phyloP scores from a whole-genome alignment of 495 filamentous ascomycete genomes.

The Aspergillus nidulans region DNA sequence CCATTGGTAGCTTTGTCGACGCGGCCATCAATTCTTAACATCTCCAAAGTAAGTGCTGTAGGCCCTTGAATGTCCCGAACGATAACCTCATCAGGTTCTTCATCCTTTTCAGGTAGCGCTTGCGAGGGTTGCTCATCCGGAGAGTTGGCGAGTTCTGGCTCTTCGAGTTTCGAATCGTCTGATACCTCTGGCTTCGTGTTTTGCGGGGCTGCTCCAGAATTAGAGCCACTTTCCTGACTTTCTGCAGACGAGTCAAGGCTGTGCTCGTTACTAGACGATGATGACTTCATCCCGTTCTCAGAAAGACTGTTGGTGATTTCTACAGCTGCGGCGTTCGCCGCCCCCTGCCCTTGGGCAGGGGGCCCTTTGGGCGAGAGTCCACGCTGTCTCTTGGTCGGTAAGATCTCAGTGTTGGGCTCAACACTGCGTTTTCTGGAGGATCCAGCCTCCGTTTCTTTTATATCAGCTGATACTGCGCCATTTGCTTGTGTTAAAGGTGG shows the following conservation, averaged over 20 bases:
- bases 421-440: conserved; percentile 15
- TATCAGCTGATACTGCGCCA: background rate
- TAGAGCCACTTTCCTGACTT: background rate
- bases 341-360: background rate
- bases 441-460: background rate
- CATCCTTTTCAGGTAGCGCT: background rate
- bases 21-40: conserved; percentile 43
- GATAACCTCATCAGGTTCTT: conserved; percentile 24
- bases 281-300: background rate
- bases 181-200: background rate
- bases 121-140: background rate
- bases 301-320: background rate
- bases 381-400: conserved; percentile 3
- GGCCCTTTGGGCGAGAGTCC: conserved; percentile 1
- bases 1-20: conserved; percentile 23
- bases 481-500: background rate
- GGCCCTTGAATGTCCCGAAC: conserved; percentile 30
- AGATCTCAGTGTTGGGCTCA: conserved; percentile 2
- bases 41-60: conserved; percentile 27
- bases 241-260: background rate
- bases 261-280: background rate
- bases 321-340: background rate
- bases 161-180: background rate
- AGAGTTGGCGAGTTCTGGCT: background rate
- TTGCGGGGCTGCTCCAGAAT: background rate